phyloP scores from a whole-genome alignment of 2,329 filamentous ascomycete species.

The Fusarium neocosmosporiellum region DNA sequence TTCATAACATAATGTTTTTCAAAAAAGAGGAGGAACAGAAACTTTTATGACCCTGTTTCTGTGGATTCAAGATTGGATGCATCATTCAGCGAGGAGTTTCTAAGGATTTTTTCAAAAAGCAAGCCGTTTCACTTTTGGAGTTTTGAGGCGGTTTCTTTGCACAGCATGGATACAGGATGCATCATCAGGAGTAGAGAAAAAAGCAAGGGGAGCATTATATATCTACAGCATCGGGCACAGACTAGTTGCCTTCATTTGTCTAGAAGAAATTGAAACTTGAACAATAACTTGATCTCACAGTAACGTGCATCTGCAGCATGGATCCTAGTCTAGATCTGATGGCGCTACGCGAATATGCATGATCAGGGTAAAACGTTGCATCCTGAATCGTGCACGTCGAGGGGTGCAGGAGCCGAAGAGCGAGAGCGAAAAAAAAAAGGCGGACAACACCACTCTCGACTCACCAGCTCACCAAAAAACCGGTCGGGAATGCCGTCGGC shows the following conservation, averaged over 20 bases:
- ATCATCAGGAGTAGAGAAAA: conserved; percentile 24
- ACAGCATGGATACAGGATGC: conserved; percentile 2
- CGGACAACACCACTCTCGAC: conserved; percentile 22
- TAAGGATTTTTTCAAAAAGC: conserved; percentile 29
- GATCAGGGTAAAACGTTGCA: background rate
- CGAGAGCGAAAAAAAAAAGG: background rate
- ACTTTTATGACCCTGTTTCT: conserved; percentile 28
- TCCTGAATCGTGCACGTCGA: background rate
- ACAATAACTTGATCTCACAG: background rate
- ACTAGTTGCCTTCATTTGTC: conserved; percentile 2
- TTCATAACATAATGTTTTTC: conserved; percentile 23
- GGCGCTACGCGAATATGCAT: background rate
- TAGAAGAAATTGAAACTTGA: conserved; percentile 23
- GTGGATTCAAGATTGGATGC: conserved; percentile 11
- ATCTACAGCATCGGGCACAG: conserved; percentile 20
- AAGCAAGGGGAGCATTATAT: conserved; percentile 23
- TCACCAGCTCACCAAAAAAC: conserved; percentile 7
- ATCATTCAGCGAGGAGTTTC: conserved; percentile 42
- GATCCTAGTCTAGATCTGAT: conserved; percentile 5
- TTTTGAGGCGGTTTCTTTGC: conserved; percentile 8
- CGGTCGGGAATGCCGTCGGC: conserved; percentile 16
- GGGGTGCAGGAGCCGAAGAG: conserved; percentile 1
- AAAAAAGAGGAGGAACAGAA: conserved; percentile 20
- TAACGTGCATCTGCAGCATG: background rate
- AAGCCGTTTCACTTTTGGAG: conserved; percentile 14